These are phyloP conservation scores for Orbilia quercus DNA, from an alignment of 2,329 filamentous ascomycete genomes.

Conservation along the genomic window DNA sequence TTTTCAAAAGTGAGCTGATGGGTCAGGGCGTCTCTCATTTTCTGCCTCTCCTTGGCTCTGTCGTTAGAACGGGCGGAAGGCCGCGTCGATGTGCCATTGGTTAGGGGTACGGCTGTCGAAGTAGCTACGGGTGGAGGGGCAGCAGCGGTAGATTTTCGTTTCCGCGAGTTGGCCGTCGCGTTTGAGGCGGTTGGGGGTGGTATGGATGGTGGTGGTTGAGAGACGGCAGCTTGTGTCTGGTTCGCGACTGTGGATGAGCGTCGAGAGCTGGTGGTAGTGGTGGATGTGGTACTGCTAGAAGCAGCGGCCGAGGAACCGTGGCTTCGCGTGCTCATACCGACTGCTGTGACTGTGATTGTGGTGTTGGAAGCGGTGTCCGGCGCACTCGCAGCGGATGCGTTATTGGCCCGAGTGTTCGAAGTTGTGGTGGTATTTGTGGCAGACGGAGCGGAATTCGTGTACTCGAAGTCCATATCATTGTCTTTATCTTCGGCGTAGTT, in stretches of 20 bases:
- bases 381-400: conserved; percentile 65
- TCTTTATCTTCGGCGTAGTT: conserved; percentile 98
- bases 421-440: too few relatives aligned
- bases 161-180: conserved; percentile 47
- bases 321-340: conserved; percentile 57
- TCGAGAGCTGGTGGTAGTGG: conserved; percentile 61
- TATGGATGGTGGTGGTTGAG: conserved; percentile 9
- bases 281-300: too few relatives aligned
- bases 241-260: conserved; percentile 61
- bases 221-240: conserved; percentile 16
- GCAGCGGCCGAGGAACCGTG: conserved; percentile 49
- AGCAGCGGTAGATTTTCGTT: conserved; percentile 55
- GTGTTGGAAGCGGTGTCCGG: conserved; percentile 69
- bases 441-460: conserved; percentile 67
- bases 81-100: conserved; percentile 60
- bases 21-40: conserved; percentile 70
- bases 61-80: conserved; percentile 62
- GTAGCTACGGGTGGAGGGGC: conserved; percentile 60
- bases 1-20: conserved; percentile 91
- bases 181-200: conserved; percentile 29
- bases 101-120: conserved; percentile 57
- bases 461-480: conserved; percentile 88
- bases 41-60: conserved; percentile 61
- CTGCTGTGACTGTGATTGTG: conserved; percentile 64
- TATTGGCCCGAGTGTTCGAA: conserved; percentile 46